Evolutionary conservation across 257 asterid genomes (phyloP).

Genomic region (Solanum rostratum): DNA sequence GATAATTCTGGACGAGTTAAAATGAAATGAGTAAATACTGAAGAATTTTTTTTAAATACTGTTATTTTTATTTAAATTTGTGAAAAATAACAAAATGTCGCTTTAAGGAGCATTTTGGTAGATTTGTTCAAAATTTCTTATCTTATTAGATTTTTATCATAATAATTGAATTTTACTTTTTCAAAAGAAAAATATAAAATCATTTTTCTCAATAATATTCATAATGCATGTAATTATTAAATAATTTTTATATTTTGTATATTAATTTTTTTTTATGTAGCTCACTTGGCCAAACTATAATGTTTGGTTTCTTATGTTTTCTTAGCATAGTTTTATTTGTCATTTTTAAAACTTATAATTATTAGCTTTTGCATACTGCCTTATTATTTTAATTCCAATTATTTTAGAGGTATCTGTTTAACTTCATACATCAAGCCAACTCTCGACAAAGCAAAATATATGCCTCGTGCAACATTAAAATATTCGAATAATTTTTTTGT

Average conservation of each 20-base stretch:
- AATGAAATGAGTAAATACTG: neutral
- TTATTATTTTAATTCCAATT: neutral
- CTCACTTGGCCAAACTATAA: neutral
- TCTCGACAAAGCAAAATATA: neutral
- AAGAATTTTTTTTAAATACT: neutral
- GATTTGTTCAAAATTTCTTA: neutral
- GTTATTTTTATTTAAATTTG: neutral
- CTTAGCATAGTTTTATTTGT: neutral
- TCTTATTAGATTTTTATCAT: neutral
- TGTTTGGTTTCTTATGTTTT: no score
- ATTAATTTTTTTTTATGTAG: neutral
- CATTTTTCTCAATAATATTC: neutral
- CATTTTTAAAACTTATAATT: neutral
- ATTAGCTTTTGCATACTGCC: neutral
- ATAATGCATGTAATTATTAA: neutral
- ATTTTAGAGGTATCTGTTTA: neutral
- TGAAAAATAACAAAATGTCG: neutral
- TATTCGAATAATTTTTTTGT: neutral
- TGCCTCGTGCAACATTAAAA: neutral
- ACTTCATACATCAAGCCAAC: neutral
- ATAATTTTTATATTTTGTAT: neutral
- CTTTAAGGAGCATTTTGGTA: neutral
- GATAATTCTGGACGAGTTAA: neutral
- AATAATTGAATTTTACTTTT: neutral
- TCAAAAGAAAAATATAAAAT: neutral